Percentiles rank a stretch among this genome's conserved stretches.
Conservation (phyloP, 179 eudicot genomes). For the Amaranthus tricolor region DNA sequence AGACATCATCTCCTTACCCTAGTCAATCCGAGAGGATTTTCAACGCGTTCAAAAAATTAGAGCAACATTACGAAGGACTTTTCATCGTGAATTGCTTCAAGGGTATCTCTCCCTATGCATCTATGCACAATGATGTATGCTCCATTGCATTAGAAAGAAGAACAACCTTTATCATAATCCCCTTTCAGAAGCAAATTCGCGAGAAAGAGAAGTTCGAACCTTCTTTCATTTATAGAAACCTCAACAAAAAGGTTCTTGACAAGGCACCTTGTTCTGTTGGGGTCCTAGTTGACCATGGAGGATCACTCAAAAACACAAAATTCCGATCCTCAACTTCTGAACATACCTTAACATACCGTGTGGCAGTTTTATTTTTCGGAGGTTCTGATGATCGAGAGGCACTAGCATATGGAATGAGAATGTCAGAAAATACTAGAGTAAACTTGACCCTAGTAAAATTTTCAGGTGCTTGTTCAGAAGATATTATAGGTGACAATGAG, state of each 20-base stretch:
- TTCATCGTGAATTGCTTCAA: constrained; percentile 31
- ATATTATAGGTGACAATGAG: constrained; percentile 27
- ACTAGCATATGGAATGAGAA: constrained; percentile 39
- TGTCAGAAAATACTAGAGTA: constrained; percentile 33
- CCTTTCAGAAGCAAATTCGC: constrained; percentile 39
- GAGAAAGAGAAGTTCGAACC: constrained; percentile 25
- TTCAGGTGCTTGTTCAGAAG: constrained; percentile 13
- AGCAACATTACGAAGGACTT: constrained; percentile 25
- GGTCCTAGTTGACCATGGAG: constrained; percentile 38
- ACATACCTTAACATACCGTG: constrained; percentile 22
- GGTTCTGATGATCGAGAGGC: constrained; percentile 53
- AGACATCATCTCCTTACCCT: constrained; percentile 29
- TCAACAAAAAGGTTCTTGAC: constrained; percentile 36
- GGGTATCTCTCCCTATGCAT: constrained; percentile 45
- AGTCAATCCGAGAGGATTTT: constrained; percentile 40
- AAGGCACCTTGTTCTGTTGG: constrained; percentile 55
- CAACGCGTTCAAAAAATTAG: constrained; percentile 36
- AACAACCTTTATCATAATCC: constrained; percentile 38
- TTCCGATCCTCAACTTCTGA: constrained; percentile 10
- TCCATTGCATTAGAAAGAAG: constrained; percentile 45
- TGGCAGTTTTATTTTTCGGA: constrained; percentile 47
- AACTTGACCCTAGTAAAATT: constrained; percentile 30
- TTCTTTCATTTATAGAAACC: constrained; percentile 29
- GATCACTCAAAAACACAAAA: constrained; percentile 17
- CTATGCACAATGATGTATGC: constrained; percentile 57